Evolutionary conservation across 2,329 filamentous ascomycete genomes (phyloP).

Genomic region (Amesomyces nigricolor): DNA sequence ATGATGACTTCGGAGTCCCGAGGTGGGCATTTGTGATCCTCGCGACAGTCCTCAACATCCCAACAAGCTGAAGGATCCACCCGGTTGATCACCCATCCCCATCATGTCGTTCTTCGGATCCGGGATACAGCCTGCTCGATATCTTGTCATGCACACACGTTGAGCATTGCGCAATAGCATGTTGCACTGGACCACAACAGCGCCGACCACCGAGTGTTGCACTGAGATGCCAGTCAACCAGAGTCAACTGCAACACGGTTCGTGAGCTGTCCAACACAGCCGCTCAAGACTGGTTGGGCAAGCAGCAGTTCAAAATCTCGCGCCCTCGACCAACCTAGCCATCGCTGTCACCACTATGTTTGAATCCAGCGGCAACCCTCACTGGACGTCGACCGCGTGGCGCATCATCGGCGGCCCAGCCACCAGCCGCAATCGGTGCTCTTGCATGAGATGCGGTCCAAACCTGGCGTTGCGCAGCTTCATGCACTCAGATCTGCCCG

Average conservation of each 20-base stretch:
- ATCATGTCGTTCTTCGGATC: not conserved
- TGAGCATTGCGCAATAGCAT: not conserved
- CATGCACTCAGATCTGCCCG: not conserved
- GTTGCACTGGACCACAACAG: not conserved
- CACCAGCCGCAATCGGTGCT: not conserved
- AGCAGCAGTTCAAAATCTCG: not conserved
- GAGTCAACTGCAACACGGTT: not conserved
- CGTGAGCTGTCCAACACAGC: not conserved
- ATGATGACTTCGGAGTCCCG: constrained; percentile 1
- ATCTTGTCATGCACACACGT: not conserved
- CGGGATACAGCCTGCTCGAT: not conserved
- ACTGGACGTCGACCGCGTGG: not conserved
- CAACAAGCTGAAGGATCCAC: not conserved
- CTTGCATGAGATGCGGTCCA: not conserved
- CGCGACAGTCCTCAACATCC: not conserved
- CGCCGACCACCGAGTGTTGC: constrained; percentile 1
- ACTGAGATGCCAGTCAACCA: not conserved
- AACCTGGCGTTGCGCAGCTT: not conserved
- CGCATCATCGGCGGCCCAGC: not conserved
- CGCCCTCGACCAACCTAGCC: not conserved
- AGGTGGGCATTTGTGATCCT: not conserved
- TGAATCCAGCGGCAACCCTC: not conserved
- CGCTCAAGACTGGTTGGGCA: not conserved
- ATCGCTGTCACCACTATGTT: not conserved
- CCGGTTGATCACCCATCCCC: not conserved